Percentiles rank a stretch among this genome's conserved stretches.
These are phyloP conservation scores for Themeda triandra DNA, from an alignment of 176 grass and related monocot genomes.

Conservation along the genomic window DNA sequence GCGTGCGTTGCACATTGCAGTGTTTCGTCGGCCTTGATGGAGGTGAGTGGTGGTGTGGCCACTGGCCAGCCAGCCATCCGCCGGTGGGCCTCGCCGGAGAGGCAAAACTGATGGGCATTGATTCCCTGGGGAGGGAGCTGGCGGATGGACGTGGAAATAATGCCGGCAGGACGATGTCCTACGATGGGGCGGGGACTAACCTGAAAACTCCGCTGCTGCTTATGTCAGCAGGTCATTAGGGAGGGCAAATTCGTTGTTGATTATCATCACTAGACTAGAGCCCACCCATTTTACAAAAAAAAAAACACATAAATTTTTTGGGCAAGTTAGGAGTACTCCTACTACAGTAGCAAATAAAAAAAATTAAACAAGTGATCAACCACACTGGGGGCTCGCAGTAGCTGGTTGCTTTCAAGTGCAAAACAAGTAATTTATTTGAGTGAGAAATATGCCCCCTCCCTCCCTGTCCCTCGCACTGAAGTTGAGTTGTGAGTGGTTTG, in stretches of 20 bases:
- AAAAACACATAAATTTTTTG: too few relatives aligned
- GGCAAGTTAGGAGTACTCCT: too few relatives aligned
- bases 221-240: background rate
- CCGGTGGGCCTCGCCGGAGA: slow-evolving; percentile 7
- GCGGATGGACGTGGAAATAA: background rate
- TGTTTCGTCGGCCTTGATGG: background rate
- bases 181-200: background rate
- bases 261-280: too few relatives aligned
- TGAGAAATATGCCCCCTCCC: too few relatives aligned
- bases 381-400: background rate
- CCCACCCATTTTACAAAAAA: too few relatives aligned
- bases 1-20: too few relatives aligned
- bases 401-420: background rate
- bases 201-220: background rate
- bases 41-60: background rate
- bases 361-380: too few relatives aligned
- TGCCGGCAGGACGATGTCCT: background rate
- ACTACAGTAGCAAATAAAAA: too few relatives aligned
- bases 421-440: background rate
- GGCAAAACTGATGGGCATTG: background rate
- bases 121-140: background rate
- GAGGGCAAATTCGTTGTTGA: too few relatives aligned
- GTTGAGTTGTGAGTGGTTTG: background rate
- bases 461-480: background rate
- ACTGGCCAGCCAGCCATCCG: background rate